Conservation (phyloP, 1,284 basidiomycete species). For the Mycosarcoma mackinlayi region DNA sequence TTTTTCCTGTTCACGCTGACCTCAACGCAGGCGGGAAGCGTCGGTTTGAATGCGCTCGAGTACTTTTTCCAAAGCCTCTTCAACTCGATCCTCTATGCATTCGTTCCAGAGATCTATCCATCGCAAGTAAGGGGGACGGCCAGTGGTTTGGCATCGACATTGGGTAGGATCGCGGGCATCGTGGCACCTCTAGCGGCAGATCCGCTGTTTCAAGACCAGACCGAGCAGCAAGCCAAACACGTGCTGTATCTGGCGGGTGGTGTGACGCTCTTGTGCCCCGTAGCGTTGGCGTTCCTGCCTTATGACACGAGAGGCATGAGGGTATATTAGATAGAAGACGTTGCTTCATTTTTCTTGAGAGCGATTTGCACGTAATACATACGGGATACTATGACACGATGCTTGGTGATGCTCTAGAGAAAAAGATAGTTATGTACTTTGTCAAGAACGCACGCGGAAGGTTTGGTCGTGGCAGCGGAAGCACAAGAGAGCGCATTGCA, state of each 20-base stretch:
- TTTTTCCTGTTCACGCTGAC: constrained; percentile 70
- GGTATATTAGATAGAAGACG: constrained; percentile 25
- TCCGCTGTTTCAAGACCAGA: constrained; percentile 75
- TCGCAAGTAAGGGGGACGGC: constrained; percentile 69
- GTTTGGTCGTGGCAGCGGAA: no score
- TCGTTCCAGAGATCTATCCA: constrained; percentile 69
- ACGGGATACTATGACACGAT: no score
- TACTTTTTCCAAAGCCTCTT: constrained; percentile 69
- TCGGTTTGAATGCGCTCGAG: constrained; percentile 68
- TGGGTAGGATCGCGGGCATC: constrained; percentile 68
- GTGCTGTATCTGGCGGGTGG: constrained; percentile 58
- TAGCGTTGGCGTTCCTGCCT: constrained; percentile 53
- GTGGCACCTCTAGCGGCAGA: constrained; percentile 69
- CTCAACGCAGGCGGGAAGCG: constrained; percentile 37
- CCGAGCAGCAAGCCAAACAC: constrained; percentile 38
- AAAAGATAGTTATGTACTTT: no score
- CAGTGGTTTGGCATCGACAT: constrained; percentile 67
- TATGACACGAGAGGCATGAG: constrained; percentile 56
- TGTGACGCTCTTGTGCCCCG: constrained; percentile 49
- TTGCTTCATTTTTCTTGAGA: no score
- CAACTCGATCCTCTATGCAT: constrained; percentile 70
- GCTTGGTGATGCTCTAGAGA: no score
- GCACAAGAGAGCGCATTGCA: no score
- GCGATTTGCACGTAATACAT: no score
- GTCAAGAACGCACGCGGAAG: no score